Conservation (phyloP, 192 early-diverging fungal species). For the Coemansia umbellata region DNA sequence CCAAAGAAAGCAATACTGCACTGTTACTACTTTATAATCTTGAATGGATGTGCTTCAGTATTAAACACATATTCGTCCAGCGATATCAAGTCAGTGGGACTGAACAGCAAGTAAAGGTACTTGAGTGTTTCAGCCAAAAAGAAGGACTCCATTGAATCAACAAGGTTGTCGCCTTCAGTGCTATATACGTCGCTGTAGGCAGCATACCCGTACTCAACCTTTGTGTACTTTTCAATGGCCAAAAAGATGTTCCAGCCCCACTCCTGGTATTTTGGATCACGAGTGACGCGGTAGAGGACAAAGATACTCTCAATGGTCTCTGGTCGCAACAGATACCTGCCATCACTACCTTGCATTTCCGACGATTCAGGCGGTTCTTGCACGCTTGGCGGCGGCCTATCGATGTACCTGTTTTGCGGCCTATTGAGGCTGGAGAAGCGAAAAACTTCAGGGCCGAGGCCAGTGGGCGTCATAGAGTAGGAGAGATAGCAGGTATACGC, state of each 20-base stretch:
- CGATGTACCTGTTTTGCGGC: neutral
- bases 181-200: slow-evolving; percentile 31
- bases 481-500: slow-evolving; percentile 71
- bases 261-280: slow-evolving; percentile 71
- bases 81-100: slow-evolving; percentile 57
- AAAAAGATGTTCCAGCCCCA: slow-evolving; percentile 84
- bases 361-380: too few species aligned
- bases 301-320: slow-evolving; percentile 90
- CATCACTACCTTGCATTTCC: slow-evolving; percentile 2
- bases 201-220: slow-evolving; percentile 60
- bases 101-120: slow-evolving; percentile 89
- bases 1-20: neutral
- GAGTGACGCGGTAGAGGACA: slow-evolving; percentile 78
- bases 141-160: slow-evolving; percentile 66
- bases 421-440: slow-evolving; percentile 45
- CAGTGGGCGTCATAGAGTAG: slow-evolving; percentile 71
- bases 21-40: slow-evolving; percentile 32
- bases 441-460: slow-evolving; percentile 78
- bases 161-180: neutral
- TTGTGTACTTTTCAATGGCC: slow-evolving; percentile 76
- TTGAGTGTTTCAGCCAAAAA: slow-evolving; percentile 95
- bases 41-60: slow-evolving; percentile 91
- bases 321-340: slow-evolving; percentile 66
- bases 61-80: slow-evolving; percentile 88
- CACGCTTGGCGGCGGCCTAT: neutral